Evolutionary conservation across 2,329 filamentous ascomycete genomes (phyloP).

Genomic region (Microsporum audouinii): DNA sequence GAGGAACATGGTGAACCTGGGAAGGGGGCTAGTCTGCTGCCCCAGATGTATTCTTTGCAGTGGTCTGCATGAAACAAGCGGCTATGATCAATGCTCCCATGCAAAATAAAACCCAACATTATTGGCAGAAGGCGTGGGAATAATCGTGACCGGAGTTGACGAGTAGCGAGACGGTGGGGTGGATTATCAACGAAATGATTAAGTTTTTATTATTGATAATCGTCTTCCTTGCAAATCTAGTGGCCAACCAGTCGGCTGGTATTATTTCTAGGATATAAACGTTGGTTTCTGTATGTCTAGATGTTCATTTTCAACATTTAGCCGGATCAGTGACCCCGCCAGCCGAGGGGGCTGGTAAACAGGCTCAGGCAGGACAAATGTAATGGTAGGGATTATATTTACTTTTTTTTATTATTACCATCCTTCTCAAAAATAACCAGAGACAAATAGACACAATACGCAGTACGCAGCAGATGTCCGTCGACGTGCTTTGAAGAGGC

Average conservation of each 20-base stretch:
- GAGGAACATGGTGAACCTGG: not conserved
- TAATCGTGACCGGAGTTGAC: not conserved
- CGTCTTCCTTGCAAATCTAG: not conserved
- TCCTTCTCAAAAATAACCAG: not conserved
- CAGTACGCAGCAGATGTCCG: not conserved
- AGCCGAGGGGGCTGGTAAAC: not conserved
- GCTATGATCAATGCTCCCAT: not conserved
- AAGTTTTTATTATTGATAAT: not conserved
- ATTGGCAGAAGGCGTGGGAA: not conserved
- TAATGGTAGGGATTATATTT: not conserved
- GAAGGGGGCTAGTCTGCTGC: not conserved
- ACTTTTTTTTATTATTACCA: not conserved
- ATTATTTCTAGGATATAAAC: not conserved
- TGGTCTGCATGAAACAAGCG: constrained; percentile 1
- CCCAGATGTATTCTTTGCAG: not conserved
- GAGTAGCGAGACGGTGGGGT: not conserved
- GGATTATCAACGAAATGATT: not conserved
- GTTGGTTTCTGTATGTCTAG: not conserved
- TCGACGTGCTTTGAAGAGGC: not conserved
- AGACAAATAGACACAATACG: not conserved
- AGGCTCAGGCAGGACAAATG: not conserved
- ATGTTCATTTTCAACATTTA: not conserved
- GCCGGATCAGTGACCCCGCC: not conserved
- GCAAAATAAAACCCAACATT: not conserved
- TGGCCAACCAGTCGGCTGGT: not conserved